Evolutionary conservation across 176 grass and related monocot species (phyloP).

Genomic region (Cenchrus fungigraminus): DNA sequence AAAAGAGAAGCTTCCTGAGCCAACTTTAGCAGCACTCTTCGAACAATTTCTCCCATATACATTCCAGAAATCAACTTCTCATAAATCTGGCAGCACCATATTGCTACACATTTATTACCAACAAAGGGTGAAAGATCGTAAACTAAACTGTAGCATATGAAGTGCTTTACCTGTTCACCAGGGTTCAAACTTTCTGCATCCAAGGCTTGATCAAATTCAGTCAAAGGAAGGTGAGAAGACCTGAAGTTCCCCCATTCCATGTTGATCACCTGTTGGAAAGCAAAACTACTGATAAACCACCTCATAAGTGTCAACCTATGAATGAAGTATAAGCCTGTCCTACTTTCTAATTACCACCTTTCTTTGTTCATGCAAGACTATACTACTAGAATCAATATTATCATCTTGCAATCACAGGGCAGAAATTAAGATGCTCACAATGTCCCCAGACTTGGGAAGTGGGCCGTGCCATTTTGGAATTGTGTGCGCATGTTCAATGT

Average conservation of each 20-base stretch:
- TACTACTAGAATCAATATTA: neutral
- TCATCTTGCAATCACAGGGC: neutral
- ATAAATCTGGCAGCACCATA: constrained; percentile 54
- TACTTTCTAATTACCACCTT: neutral
- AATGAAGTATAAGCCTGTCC: neutral
- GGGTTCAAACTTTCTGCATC: constrained; percentile 85
- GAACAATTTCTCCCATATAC: constrained; percentile 85
- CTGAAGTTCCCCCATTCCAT: constrained; percentile 90
- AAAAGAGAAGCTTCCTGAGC: constrained; percentile 67
- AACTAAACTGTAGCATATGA: neutral
- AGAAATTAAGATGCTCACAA: constrained; percentile 49
- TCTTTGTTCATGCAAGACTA: neutral
- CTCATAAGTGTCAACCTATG: neutral
- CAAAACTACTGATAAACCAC: neutral
- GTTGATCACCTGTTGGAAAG: constrained; percentile 67
- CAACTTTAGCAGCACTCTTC: constrained; percentile 72
- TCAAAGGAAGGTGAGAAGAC: constrained; percentile 77
- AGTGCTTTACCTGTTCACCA: constrained; percentile 68
- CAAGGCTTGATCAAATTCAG: constrained; percentile 74
- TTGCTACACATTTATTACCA: neutral
- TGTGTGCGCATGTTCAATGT: constrained; percentile 61
- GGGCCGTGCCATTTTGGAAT: constrained; percentile 82
- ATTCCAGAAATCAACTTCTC: constrained; percentile 94
- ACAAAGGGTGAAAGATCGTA: neutral
- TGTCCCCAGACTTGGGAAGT: constrained; percentile 59